Evolutionary conservation across 345 rosid species (phyloP).

Genomic region (Stellera chamaejasme): DNA sequence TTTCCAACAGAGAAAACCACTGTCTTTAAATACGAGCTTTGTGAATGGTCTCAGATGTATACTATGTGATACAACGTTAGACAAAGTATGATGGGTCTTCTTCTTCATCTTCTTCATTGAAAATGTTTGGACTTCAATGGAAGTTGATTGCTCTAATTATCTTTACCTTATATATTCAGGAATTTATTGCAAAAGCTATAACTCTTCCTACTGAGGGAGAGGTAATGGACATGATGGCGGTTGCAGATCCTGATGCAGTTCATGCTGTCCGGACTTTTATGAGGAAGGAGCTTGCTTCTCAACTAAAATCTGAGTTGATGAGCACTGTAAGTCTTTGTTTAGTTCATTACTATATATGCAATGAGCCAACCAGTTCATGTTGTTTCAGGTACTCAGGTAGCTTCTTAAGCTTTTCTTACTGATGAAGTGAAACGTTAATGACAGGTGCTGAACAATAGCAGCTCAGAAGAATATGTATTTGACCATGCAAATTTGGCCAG

Average conservation of each 20-base stretch:
- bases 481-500: conserved; percentile 81
- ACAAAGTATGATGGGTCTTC: conserved; percentile 42
- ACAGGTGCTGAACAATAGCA: conserved; percentile 73
- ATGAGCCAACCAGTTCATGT: background rate
- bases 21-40: conserved; percentile 68
- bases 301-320: conserved; percentile 68
- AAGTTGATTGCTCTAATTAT: background rate
- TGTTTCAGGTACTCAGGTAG: background rate
- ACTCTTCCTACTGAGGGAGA: conserved; percentile 95
- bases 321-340: conserved; percentile 39
- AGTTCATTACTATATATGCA: background rate
- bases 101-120: background rate
- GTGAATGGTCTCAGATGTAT: conserved; percentile 70
- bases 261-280: conserved; percentile 84
- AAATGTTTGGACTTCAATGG: background rate
- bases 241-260: conserved; percentile 99
- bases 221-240: conserved; percentile 95
- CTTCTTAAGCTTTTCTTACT: background rate
- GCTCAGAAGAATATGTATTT: conserved; percentile 66
- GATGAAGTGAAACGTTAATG: conserved; percentile 2
- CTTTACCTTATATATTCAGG: conserved; percentile 34
- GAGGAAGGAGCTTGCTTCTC: conserved; percentile 83
- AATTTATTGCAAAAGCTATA: conserved; percentile 83
- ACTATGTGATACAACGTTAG: conserved; percentile 65
- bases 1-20: conserved; percentile 62